phyloP scores from a whole-genome alignment of 768 basidiomycete genomes.

The Fomitopsis serialis region DNA sequence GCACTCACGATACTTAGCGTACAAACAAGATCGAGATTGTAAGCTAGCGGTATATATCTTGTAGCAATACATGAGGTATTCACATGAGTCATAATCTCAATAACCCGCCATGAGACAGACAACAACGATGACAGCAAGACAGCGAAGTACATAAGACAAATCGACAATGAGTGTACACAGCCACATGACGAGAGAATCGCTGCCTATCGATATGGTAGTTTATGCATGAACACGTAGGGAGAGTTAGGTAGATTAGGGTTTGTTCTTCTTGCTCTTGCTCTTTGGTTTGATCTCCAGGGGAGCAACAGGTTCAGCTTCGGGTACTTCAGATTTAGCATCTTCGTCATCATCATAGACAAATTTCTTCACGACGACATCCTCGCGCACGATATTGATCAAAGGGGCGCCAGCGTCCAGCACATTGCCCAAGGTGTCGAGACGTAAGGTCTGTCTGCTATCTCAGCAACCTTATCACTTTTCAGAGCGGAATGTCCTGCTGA shows the following conservation, averaged over 20 bases:
- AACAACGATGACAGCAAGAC: background rate
- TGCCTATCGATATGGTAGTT: too few species aligned
- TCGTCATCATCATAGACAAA: conserved; percentile 75
- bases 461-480: conserved; percentile 2
- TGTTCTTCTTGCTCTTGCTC: conserved; percentile 24
- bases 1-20: background rate
- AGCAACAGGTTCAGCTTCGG: conserved; percentile 15
- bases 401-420: conserved; percentile 52
- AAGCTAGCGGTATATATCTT: background rate
- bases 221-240: background rate
- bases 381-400: conserved; percentile 49
- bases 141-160: conserved; percentile 3
- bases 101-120: too few species aligned
- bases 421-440: conserved; percentile 71
- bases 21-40: conserved; percentile 1
- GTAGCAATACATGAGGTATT: conserved; percentile 4
- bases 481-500: conserved; percentile 20
- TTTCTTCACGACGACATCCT: conserved; percentile 70
- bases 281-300: conserved; percentile 22
- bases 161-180: background rate
- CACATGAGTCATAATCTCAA: background rate
- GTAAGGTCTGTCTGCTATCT: conserved; percentile 40
- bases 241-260: conserved; percentile 9
- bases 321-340: conserved; percentile 27
- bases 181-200: conserved; percentile 9